Evolutionary conservation across 345 rosid species (phyloP).

Genomic region (Hibiscus trionum): DNA sequence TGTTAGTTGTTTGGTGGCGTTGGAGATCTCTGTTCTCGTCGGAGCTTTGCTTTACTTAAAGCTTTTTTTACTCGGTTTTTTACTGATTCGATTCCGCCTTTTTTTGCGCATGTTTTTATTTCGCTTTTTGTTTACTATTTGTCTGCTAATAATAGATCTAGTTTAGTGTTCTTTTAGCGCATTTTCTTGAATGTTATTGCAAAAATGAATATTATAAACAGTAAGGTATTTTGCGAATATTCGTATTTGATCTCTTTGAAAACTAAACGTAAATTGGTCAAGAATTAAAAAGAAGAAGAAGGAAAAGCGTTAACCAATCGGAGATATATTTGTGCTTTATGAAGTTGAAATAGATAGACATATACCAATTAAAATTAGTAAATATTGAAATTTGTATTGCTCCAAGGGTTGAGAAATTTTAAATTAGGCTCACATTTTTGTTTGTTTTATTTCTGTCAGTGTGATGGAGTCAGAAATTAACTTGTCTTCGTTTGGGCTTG

Average conservation of each 20-base stretch:
- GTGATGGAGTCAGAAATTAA: constrained; percentile 49
- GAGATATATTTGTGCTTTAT: neutral
- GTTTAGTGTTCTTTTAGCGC: neutral
- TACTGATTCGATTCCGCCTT: neutral
- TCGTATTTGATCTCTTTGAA: neutral
- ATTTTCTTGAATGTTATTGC: neutral
- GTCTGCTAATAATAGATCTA: neutral
- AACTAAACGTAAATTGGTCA: neutral
- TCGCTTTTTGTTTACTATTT: neutral
- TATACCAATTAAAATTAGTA: neutral
- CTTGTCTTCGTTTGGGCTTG: constrained; percentile 34
- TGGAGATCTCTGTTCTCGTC: constrained; percentile 1
- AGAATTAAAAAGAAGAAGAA: no score
- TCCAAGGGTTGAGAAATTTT: neutral
- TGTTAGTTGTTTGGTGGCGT: neutral
- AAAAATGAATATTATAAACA: no score
- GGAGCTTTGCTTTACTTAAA: neutral
- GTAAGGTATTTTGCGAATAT: neutral
- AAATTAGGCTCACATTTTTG: neutral
- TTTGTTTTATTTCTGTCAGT: constrained; percentile 19
- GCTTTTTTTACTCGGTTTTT: neutral
- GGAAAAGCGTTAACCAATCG: neutral
- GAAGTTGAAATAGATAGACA: neutral
- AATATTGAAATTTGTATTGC: neutral
- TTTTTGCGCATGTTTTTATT: neutral